phyloP scores from a whole-genome alignment of 176 grass and related monocot species.

The Phoenix roebelenii region DNA sequence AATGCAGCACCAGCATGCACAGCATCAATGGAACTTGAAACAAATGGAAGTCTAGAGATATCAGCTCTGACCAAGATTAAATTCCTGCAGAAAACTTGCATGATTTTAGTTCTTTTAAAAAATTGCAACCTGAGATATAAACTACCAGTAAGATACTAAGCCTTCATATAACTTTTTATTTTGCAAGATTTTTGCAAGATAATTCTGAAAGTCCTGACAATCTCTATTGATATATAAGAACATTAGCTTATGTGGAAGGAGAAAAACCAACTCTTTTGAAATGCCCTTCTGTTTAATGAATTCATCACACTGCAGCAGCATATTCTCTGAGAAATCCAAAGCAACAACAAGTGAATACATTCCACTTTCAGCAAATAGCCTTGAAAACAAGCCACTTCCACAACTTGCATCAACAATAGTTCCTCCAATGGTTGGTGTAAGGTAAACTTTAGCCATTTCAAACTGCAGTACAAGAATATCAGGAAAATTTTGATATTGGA shows the following conservation, averaged over 20 bases:
- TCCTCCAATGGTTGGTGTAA: slow-evolving; percentile 54
- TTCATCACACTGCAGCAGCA: slow-evolving; percentile 75
- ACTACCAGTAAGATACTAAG: too few species aligned
- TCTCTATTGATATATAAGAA: too few species aligned
- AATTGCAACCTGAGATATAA: too few species aligned
- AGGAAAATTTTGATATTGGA: too few species aligned
- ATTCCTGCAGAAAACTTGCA: slow-evolving; percentile 23
- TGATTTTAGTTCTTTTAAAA: too few species aligned
- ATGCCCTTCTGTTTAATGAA: slow-evolving; percentile 59
- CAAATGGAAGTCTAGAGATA: slow-evolving; percentile 80
- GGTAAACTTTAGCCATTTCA: slow-evolving; percentile 70
- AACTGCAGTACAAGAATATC: slow-evolving; percentile 30
- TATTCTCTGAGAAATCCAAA: slow-evolving; percentile 93
- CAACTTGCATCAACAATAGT: slow-evolving; percentile 87
- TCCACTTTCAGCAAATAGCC: slow-evolving; percentile 61
- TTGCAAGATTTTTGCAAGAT: too few species aligned
- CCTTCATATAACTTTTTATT: too few species aligned
- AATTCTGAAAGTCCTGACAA: too few species aligned
- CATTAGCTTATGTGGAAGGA: too few species aligned
- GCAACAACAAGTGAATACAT: slow-evolving; percentile 74
- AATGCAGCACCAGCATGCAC: slow-evolving; percentile 89
- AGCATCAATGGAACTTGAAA: slow-evolving; percentile 65
- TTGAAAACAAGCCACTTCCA: slow-evolving; percentile 90
- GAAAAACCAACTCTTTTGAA: slow-evolving; percentile 52
- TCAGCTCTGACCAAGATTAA: slow-evolving; percentile 79